These are phyloP conservation scores for Epichloe baconii DNA, from an alignment of 2,329 filamentous ascomycete genomes.

Conservation along the genomic window DNA sequence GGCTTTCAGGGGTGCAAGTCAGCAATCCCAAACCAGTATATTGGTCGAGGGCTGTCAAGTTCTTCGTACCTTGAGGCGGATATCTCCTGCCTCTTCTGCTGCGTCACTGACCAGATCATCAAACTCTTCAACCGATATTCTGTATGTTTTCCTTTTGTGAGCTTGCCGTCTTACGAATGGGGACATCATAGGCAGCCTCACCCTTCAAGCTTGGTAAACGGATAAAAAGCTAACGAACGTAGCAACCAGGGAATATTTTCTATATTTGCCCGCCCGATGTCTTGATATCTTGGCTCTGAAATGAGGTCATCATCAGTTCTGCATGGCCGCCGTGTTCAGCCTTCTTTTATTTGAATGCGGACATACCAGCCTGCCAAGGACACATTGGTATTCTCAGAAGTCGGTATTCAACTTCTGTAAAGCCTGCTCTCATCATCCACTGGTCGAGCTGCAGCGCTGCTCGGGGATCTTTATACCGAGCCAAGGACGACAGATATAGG, in stretches of 20 bases:
- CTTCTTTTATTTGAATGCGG: background rate
- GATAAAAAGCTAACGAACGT: constrained; percentile 42
- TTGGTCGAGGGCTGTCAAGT: background rate
- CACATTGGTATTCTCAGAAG: constrained; percentile 58
- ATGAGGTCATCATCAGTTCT: background rate
- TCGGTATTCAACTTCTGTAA: constrained; percentile 52
- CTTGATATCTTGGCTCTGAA: constrained; percentile 35
- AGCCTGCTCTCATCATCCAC: constrained; percentile 48
- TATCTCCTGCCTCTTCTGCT: constrained; percentile 38
- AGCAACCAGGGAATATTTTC: constrained; percentile 42
- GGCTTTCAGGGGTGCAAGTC: constrained; percentile 25
- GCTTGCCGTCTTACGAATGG: background rate
- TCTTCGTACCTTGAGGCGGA: constrained; percentile 37
- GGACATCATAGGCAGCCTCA: constrained; percentile 17
- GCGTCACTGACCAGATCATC: constrained; percentile 43
- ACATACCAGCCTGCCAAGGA: constrained; percentile 51
- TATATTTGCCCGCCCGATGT: constrained; percentile 40
- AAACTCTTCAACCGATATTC: constrained; percentile 45
- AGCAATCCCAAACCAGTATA: background rate
- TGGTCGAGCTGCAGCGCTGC: constrained; percentile 46
- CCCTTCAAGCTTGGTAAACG: constrained; percentile 37
- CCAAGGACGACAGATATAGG: constrained; percentile 47
- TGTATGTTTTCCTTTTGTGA: constrained; percentile 13
- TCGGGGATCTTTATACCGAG: constrained; percentile 52
- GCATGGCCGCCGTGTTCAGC: background rate